phyloP scores from a whole-genome alignment of 2,329 filamentous ascomycete genomes.

The Fusarium phyllophilum region DNA sequence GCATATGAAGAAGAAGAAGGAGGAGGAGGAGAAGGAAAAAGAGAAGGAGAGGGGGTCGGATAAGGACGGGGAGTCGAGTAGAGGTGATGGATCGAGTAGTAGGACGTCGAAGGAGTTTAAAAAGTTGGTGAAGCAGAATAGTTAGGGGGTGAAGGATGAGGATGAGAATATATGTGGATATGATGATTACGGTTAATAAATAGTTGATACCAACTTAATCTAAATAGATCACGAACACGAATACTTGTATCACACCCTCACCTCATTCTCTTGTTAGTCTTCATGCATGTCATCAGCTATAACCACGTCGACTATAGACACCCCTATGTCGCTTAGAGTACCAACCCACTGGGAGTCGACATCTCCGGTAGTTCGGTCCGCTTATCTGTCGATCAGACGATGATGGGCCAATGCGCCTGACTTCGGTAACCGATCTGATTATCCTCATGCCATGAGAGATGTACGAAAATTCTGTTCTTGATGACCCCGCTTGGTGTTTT shows the following conservation, averaged over 20 bases:
- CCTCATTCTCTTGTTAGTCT: background rate
- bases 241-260: background rate
- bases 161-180: slow-evolving; percentile 19
- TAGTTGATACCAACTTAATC: slow-evolving; percentile 12
- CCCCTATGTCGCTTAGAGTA: background rate
- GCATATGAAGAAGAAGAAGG: slow-evolving; percentile 58
- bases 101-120: slow-evolving; percentile 18
- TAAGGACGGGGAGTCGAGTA: slow-evolving; percentile 5
- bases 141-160: background rate
- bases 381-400: slow-evolving; percentile 16
- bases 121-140: slow-evolving; percentile 21
- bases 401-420: background rate
- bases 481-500: background rate
- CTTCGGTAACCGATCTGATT: background rate
- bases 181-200: slow-evolving; percentile 25
- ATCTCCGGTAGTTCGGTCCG: background rate
- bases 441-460: background rate
- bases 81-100: slow-evolving; percentile 25
- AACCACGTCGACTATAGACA: background rate
- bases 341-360: background rate
- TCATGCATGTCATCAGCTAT: background rate
- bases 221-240: slow-evolving; percentile 12
- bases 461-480: background rate
- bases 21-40: slow-evolving; percentile 40
- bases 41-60: background rate